Percentiles rank a stretch among this genome's conserved stretches.
phyloP scores from a whole-genome alignment of 1,139 yeast species.

The Saccharomyces hybrid region DNA sequence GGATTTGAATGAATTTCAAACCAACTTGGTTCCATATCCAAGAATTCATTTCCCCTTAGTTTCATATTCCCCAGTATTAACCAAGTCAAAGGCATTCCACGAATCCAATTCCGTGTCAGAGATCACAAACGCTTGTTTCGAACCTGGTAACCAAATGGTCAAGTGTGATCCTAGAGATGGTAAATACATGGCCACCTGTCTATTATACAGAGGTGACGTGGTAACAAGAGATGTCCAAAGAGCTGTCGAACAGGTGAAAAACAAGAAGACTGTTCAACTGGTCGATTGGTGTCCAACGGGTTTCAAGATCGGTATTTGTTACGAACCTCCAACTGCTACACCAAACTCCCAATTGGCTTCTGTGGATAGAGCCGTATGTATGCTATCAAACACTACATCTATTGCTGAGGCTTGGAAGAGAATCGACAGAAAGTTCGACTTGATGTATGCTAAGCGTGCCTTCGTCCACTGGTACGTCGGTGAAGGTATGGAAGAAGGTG shows the following conservation, averaged over 20 bases:
- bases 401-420: conserved; percentile 98
- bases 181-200: conserved; percentile 96
- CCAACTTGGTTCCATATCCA: conserved; percentile 97
- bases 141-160: conserved; percentile 98
- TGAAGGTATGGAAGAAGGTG: conserved; percentile 94
- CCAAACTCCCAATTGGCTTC: conserved; percentile 82
- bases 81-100: conserved; percentile 85
- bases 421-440: conserved; percentile 92
- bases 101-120: conserved; percentile 86
- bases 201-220: conserved; percentile 96
- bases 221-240: conserved; percentile 95
- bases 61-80: conserved; percentile 91
- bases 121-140: conserved; percentile 95
- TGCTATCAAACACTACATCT: conserved; percentile 95
- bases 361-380: conserved; percentile 93
- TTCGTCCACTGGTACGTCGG: conserved; percentile 99
- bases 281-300: conserved; percentile 99
- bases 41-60: conserved; percentile 98
- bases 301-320: conserved; percentile 97
- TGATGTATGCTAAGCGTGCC: conserved; percentile 97
- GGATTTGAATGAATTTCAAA: conserved; percentile 94
- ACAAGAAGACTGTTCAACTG: conserved; percentile 89
- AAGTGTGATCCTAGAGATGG: conserved; percentile 96
- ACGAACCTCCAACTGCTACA: conserved; percentile 93
- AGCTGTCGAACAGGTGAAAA: conserved; percentile 87